Base-by-base conservation (phyloP, 2,329 filamentous ascomycete species). In the Alternaria sp. region DNA sequence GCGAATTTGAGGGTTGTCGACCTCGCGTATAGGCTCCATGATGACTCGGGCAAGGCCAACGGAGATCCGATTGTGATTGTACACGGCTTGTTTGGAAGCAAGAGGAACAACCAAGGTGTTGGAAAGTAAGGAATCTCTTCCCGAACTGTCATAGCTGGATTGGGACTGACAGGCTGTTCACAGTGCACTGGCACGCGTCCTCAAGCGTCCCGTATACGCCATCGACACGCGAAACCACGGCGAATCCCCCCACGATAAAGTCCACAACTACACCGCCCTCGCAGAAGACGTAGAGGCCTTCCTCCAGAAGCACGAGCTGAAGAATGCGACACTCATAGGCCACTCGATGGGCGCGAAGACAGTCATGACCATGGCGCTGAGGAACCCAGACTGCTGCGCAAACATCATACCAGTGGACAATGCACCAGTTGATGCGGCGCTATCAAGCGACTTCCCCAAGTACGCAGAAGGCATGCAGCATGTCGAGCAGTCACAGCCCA, bases 261-360 rank as follows among this genome's bases (percentile, higher is more conserved):
- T 84, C 2, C 96, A 98, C 79, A 90, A 95, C 81, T 98, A 98
- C 79, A 79, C 81, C 2, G 86, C 88, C 47, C 93, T 98, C 87
- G 93, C 95, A 5, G 87, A 90, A 68, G 95, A 98, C 73, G 89
- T 97, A 11, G 88, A 90, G 58, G 84, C 86, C 47, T 98, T 98
- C 79, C 90, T 98, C 59, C 72, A 85, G 6, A 82, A 91, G 58
- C 90, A 96, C 78, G 83, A 85, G 4, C 82, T 97, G n/a, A 82
- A 86, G 47, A 83, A 91, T 26, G 85, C 90, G 2, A 93, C 91
- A 0, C 82, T 98, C 26, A 96, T 98, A 73, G 95, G 95, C 0
- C 96, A 98, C 81, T 97, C 93, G 2, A 98, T 98, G 95, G 95
- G 96, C 67, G 95, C 95, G 50, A 98, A 98, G 83, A 90, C 91